Evolutionary conservation across 1,284 basidiomycete genomes (phyloP).

Genomic region (Cerioporus squamosus): DNA sequence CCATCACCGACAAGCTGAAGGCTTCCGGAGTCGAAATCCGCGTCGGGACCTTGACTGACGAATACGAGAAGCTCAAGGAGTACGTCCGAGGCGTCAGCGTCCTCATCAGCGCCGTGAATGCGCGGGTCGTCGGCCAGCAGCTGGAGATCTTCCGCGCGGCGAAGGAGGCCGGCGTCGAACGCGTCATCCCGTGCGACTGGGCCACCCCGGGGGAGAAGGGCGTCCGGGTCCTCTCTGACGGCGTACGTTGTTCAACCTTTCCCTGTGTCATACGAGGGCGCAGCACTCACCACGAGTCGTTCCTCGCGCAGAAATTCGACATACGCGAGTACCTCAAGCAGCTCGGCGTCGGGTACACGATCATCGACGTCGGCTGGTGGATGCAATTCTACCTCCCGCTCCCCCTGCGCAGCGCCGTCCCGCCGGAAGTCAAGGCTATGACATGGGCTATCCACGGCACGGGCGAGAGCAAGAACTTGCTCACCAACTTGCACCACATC

Average conservation of each 20-base stretch:
- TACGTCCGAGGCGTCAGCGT: constrained; percentile 17
- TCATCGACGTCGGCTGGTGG: constrained; percentile 24
- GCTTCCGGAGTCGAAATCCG: constrained; percentile 22
- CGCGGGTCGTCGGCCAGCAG: constrained; percentile 8
- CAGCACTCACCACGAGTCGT: neutral
- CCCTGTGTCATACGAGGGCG: no score
- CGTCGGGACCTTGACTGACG: constrained; percentile 13
- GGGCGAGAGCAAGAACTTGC: constrained; percentile 14
- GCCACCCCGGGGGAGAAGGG: constrained; percentile 15
- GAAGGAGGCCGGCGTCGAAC: constrained; percentile 22
- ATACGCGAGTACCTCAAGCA: constrained; percentile 14
- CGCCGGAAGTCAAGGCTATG: neutral
- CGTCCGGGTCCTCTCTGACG: constrained; percentile 9
- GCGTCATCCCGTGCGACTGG: constrained; percentile 22
- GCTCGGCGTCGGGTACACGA: constrained; percentile 20
- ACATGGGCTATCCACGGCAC: neutral
- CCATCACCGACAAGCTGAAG: constrained; percentile 5
- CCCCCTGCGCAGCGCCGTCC: constrained; percentile 2
- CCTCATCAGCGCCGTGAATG: constrained; percentile 19
- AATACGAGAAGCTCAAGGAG: constrained; percentile 11
- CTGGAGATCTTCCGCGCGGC: constrained; percentile 18
- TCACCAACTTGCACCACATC: constrained; percentile 15
- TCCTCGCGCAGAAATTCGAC: constrained; percentile 17
- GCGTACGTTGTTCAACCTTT: no score
- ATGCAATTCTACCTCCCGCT: constrained; percentile 10